Percentiles rank a stretch among this genome's conserved stretches.
phyloP scores from a whole-genome alignment of 768 basidiomycete genomes.

The Mycena metata region DNA sequence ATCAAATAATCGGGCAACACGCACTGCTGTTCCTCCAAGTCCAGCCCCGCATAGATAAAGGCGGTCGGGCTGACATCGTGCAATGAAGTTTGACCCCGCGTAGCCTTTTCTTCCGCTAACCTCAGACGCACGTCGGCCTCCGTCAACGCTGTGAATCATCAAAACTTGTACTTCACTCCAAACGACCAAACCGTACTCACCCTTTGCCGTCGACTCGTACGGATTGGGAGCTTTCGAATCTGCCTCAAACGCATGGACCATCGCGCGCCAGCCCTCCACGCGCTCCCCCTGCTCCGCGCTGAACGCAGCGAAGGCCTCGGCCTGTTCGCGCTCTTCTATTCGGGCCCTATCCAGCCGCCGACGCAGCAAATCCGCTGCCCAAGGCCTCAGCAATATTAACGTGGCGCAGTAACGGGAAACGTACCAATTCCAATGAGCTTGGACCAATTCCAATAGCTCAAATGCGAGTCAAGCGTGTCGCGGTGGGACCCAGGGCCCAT shows the following conservation, averaged over 20 bases:
- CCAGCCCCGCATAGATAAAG: conserved; percentile 2
- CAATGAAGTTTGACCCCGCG: neutral
- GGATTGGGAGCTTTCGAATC: neutral
- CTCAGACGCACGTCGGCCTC: conserved; percentile 7
- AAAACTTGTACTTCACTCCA: neutral
- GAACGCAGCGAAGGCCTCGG: conserved; percentile 2
- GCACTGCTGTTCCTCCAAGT: conserved; percentile 23
- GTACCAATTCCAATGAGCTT: conserved; percentile 44
- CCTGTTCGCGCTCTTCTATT: neutral
- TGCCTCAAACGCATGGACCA: neutral
- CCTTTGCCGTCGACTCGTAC: neutral
- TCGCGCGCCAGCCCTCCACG: neutral
- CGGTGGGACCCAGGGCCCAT: conserved; percentile 32
- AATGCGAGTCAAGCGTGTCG: conserved; percentile 45
- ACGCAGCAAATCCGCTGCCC: neutral
- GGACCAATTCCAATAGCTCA: conserved; percentile 44
- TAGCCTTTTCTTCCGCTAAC: conserved; percentile 6
- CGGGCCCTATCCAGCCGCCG: neutral
- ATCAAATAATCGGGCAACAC: neutral
- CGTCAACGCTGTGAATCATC: neutral
- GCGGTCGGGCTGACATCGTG: conserved; percentile 18
- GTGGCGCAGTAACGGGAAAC: neutral
- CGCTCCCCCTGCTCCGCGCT: neutral
- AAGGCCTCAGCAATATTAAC: neutral
- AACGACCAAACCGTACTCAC: neutral